Evolutionary conservation across 2,329 filamentous ascomycete genomes (phyloP), one percentile per base, ranked within the genome.

Genomic region (Penicillium capsulatum): DNA sequence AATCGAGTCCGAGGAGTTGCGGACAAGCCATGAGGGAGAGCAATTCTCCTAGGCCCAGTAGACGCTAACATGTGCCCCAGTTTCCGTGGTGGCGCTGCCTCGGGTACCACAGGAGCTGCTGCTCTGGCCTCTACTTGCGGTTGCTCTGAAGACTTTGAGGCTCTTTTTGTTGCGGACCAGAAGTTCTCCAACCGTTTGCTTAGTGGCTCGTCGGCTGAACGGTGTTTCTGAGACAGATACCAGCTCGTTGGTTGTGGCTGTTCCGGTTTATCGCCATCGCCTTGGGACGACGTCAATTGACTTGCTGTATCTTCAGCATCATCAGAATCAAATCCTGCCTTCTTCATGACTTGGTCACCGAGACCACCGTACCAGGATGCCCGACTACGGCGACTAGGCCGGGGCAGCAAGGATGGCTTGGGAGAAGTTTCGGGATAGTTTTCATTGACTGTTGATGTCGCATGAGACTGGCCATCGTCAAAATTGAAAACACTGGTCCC

Each of bases 111-210:
- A 14, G 41, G 44, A 17, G 42, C 34, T 4, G 45, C 42, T 27
- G 36, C 28, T 15, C 50, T 54, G 3, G 50, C 35, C 17, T 58
- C 54, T 22, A 30, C 30, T 20, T 52, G 43, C 9, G 31, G 38
- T 26, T 45, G 44, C 29, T 51, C 46, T n/a, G 51, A 44, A 10
- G 52, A 36, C 33, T 55, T 53, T 13, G 51, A 40, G 30, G 48
- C 39, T 29, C 51, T 58, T 31, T 57, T 60, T 39, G 59, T 63
- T 16, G 63, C 59, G 28, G 52, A 56, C 61, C 62, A 67, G 45
- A 66, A 68, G 41, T 57, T 61, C 43, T 66, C 63, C 31, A 63
- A 53, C 13, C 60, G 63, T 45, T 59, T 61, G 47, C 61, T 66
- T 31, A 65, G 47, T 8, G 59, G 61, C 36, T 63, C 60, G 31